Percentiles rank a stretch among this genome's conserved stretches.
Conservation (phyloP, 495 filamentous ascomycete species). For the Penicillium dipodomyicola region DNA sequence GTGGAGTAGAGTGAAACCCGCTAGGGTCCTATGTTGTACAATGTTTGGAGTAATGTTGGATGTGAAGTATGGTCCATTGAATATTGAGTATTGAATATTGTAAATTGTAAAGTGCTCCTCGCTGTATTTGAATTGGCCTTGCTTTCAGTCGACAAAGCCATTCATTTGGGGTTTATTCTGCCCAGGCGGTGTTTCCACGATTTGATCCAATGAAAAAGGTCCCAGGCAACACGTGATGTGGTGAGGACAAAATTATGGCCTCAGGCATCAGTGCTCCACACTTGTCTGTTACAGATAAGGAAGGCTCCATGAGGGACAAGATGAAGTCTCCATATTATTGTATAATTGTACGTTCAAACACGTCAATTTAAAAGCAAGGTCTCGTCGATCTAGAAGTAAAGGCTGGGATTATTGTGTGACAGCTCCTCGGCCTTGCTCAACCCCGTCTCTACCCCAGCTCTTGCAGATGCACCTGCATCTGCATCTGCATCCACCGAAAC, state of each 20-base stretch:
- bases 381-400: conserved; percentile 22
- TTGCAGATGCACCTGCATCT: not conserved
- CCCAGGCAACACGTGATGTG: not conserved
- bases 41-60: not conserved
- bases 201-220: no score
- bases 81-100: not conserved
- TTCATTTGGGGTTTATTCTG: not conserved
- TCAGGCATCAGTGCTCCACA: not conserved
- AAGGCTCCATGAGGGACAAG: conserved; percentile 9
- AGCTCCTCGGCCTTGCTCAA: conserved; percentile 20
- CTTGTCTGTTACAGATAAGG: conserved; percentile 20
- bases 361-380: conserved; percentile 23
- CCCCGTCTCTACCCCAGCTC: not conserved
- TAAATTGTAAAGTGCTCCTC: not conserved
- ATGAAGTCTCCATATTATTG: not conserved
- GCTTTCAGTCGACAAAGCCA: not conserved
- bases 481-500: not conserved
- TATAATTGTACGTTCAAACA: not conserved
- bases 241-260: not conserved
- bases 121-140: not conserved
- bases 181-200: no score
- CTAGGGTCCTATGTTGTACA: not conserved
- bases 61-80: not conserved
- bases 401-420: conserved; percentile 19
- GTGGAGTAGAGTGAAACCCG: conserved; percentile 1